Base-by-base conservation (phyloP, 1,139 yeast species). In the Taiozyma sp. region DNA sequence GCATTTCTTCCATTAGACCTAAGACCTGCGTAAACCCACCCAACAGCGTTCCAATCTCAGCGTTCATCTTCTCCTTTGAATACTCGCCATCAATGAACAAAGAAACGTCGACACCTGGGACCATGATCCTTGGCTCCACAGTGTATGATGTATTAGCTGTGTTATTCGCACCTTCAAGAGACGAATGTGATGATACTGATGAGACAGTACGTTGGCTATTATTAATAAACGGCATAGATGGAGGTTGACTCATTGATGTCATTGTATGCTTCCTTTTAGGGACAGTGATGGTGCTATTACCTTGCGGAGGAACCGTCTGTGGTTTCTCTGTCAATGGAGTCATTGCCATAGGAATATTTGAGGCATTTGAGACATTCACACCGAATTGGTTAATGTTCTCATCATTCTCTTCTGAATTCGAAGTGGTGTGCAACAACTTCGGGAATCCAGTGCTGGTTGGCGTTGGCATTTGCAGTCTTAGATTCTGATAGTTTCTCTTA, bases 261-360 rank as follows among this genome's bases (percentile, higher is more conserved):
- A 44, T 49, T 32, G 60, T 57, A 44, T 51, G 24, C 43, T 54
- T 55, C 44, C 60, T 49, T 42, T 56, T 40, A 43, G 32, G 45
- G 39, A n/a, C 47, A 50, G 46, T 35, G 54, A 54, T 16, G 48
- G 45, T 6, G 9, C 22, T 13, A 19, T 24, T 24, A 40, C 29
- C 29, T 24, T 24, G 43, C 13, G 45, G 37, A 7, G 44, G 32
- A 7, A 47, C 10, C 22, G 24, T 43, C 16, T 24, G 50, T 19
- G 68, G 79, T 58, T 75, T 81, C 59, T 85, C 95, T 1, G 87
- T 76, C 2, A 85, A 81, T 0, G 93, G 95, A 0, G 95, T 85
- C 95, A 85, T 85, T 0, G 88, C 77, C 59, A 84, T 69, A 14
- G 85, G 80, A 24, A 75, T 63, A 46, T 72, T 71, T 6, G 75